Base-by-base conservation (phyloP, 352 stramenopile genomes). In the Phytopythium boreale region DNA sequence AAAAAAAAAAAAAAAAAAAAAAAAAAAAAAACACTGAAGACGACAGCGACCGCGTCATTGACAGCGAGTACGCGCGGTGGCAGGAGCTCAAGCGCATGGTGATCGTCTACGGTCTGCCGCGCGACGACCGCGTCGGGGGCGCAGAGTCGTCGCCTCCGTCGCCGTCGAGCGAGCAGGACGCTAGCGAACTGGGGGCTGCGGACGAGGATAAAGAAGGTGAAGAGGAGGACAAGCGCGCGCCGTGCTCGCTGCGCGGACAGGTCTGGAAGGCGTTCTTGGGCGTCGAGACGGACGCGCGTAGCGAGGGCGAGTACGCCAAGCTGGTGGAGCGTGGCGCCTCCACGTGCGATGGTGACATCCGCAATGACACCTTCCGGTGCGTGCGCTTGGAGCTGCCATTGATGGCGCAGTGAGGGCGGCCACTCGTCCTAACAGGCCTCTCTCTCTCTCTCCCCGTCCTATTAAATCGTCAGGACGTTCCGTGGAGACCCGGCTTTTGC, bases 11-110 rank as follows among this genome's bases (percentile, higher is more conserved):
- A n/a, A n/a, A n/a, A n/a, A n/a, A n/a, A n/a, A n/a, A n/a, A n/a
- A n/a, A n/a, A n/a, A n/a, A n/a, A n/a, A n/a, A n/a, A 99, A 71
- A 70, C 98, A 98, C 67, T 92, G 59, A 31, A 86, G 77, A 89
- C 51, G 72, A 70, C 14, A 27, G 71, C 9, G 69, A 74, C 43
- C 64, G 58, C 24, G 39, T 69, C 29, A 68, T 91, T n/a, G 77
- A 84, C 8, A 74, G 77, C 6, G 75, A 84, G 43, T 95, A 92
- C 63, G 80, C 85, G 39, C 84, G 86, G 36, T 92, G 87, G 75
- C 81, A 84, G 12, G 87, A 96, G 67, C 78, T 96, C 46, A 91
- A 88, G 67, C 82, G 84, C 15, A 84, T 96, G 61, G 83, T 89
- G 24, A 89, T 96, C 56, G 84, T 92, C 19, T 80, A 89, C 56